Percentiles rank a stretch among this genome's conserved stretches.
These are phyloP conservation scores for Capsicum rhomboideum DNA, from an alignment of 257 asterid species.

Conservation along the genomic window DNA sequence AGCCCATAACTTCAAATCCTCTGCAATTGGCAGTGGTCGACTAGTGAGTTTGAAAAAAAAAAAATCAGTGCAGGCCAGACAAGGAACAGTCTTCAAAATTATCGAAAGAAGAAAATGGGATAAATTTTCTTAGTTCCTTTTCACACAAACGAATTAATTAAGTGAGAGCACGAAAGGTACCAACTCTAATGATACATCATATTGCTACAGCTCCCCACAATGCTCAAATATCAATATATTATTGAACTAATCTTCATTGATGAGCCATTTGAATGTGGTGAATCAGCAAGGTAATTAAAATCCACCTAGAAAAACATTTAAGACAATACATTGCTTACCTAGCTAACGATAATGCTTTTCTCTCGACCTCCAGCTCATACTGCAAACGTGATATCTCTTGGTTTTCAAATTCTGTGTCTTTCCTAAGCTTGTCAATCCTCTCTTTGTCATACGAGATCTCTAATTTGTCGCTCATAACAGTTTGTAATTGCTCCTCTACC, in stretches of 20 bases:
- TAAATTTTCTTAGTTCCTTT: not conserved
- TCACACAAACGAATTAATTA: not conserved
- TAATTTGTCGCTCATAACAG: slow-evolving; percentile 53
- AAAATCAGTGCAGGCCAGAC: not conserved
- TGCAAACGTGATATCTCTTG: slow-evolving; percentile 78
- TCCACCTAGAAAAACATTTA: not conserved
- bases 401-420: slow-evolving; percentile 71
- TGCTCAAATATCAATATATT: not conserved
- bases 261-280: not conserved
- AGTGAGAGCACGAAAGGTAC: not conserved
- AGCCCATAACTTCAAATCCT: not conserved
- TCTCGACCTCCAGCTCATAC: slow-evolving; percentile 93
- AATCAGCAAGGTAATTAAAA: not conserved
- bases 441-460: slow-evolving; percentile 87
- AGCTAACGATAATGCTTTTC: slow-evolving; percentile 92
- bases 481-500: slow-evolving; percentile 80
- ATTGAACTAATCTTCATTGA: not conserved
- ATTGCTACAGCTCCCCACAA: not conserved
- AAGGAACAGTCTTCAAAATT: not conserved
- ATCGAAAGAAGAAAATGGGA: not conserved
- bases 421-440: slow-evolving; percentile 70
- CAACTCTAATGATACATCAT: not conserved
- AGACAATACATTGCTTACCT: slow-evolving; percentile 40
- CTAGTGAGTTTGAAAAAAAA: not conserved
- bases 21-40: not conserved